Conservation (phyloP, 495 filamentous ascomycete genomes). For the Penicillium malachiteum region DNA sequence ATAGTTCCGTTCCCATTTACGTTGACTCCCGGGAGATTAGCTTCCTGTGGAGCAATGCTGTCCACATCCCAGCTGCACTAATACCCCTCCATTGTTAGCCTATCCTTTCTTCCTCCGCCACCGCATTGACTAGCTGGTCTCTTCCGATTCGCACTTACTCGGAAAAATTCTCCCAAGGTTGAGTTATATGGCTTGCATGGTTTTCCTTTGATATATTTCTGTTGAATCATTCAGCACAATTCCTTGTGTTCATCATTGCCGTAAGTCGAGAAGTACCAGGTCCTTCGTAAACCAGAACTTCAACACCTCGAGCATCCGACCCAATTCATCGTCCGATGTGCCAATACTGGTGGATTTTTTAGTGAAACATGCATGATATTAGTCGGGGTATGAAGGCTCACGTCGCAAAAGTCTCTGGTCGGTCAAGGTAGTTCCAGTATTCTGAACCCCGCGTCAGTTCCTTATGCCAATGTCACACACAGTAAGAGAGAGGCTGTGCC, state of each 20-base stretch:
- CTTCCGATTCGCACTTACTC: slow-evolving; percentile 52
- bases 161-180: slow-evolving; percentile 94
- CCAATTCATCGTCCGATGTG: slow-evolving; percentile 84
- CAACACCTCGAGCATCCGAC: slow-evolving; percentile 88
- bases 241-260: background rate
- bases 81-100: background rate
- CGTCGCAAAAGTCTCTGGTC: slow-evolving; percentile 89
- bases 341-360: slow-evolving; percentile 67
- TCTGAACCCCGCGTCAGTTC: slow-evolving; percentile 50
- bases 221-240: slow-evolving; percentile 18
- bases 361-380: slow-evolving; percentile 17
- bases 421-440: slow-evolving; percentile 98
- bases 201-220: slow-evolving; percentile 98
- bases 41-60: slow-evolving; percentile 55
- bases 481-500: background rate
- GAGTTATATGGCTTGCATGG: slow-evolving; percentile 99
- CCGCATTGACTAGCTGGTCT: background rate
- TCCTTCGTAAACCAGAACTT: slow-evolving; percentile 99
- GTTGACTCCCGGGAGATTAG: slow-evolving; percentile 32
- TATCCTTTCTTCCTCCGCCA: background rate
- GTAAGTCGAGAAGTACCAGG: slow-evolving; percentile 52
- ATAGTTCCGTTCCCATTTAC: slow-evolving; percentile 36
- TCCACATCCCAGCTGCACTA: slow-evolving; percentile 94
- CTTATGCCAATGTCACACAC: background rate
- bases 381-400: slow-evolving; percentile 32